phyloP scores from a whole-genome alignment of 116 monocot genomes.

The Cymodocea nodosa region DNA sequence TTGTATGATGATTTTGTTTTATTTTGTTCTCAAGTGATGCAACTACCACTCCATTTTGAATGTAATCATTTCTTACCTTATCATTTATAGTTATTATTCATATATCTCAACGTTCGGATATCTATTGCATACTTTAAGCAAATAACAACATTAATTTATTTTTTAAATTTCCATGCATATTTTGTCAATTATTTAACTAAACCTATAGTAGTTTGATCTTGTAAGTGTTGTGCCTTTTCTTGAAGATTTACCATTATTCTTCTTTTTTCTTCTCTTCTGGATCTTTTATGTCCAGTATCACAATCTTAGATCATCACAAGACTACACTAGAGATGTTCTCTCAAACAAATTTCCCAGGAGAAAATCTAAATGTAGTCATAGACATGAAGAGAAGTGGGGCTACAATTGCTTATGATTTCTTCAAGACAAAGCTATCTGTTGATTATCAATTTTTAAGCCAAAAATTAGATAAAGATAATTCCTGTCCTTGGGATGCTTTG shows the following conservation, averaged over 20 bases:
- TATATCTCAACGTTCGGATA: too few relatives aligned
- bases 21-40: too few relatives aligned
- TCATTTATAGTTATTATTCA: too few relatives aligned
- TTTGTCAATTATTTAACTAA: too few relatives aligned
- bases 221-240: too few relatives aligned
- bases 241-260: neutral
- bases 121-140: too few relatives aligned
- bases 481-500: conserved; percentile 9
- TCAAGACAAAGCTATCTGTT: conserved; percentile 42
- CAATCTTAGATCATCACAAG: conserved; percentile 89
- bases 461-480: conserved; percentile 6
- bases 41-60: too few relatives aligned
- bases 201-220: too few relatives aligned
- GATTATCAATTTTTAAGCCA: conserved; percentile 1
- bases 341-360: conserved; percentile 16
- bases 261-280: neutral
- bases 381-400: conserved; percentile 92
- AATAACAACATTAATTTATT: too few relatives aligned
- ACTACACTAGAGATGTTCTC: conserved; percentile 58
- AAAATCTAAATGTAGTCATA: conserved; percentile 66
- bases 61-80: too few relatives aligned
- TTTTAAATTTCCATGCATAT: too few relatives aligned
- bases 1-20: too few relatives aligned
- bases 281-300: conserved; percentile 35
- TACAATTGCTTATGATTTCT: conserved; percentile 84